Evolutionary conservation across 2,329 filamentous ascomycete species (phyloP), one percentile per base, ranked within the genome.

Genomic region (Parascedosporium putredinis): DNA sequence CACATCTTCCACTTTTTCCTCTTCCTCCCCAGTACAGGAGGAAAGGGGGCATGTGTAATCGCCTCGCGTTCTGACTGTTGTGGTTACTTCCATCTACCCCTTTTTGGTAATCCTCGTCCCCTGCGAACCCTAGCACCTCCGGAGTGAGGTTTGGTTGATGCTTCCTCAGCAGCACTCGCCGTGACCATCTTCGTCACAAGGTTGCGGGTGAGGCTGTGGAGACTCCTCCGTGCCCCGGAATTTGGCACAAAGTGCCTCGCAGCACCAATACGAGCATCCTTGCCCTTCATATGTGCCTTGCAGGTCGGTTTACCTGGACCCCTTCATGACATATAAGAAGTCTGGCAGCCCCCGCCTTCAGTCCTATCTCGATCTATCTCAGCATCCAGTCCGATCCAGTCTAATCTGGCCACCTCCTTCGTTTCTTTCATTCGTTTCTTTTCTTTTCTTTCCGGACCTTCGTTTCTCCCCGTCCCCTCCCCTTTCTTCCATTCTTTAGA

Each of bases 401-500:
- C 33, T 29, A 20, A 36, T 38, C 4, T 31, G 20, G 29, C 29
- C 31, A 36, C 20, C 45, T n/a, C n/a, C n/a, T n/a, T n/a, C n/a
- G n/a, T n/a, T n/a, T n/a, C n/a, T 5, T 45, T 29, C 43, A 4
- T 31, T 31, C 23, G 10, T 38, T 48, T 22, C 25, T 40, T 24
- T 48, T 48, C 22, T 33, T 9, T 48, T 25, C 24, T 48, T 31
- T 34, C 31, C 40, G 20, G 16, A 18, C 6, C 16, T 14, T 50
- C 23, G 14, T 45, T 50, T 24, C 24, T 4, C 27, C n/a, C n/a
- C n/a, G n/a, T n/a, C n/a, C n/a, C n/a, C 18, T 45, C 25, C 53
- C 72, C 72, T 52, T 36, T 29, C 25, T 40, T 45, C 29, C 47
- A 25, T 18, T 45, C 38, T 50, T 45, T 50, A 27, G 24, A 31